Percentiles rank a stretch among this genome's conserved stretches.
Evolutionary conservation across 768 basidiomycete species (phyloP).

Genomic region (Gautieria morchelliformis): DNA sequence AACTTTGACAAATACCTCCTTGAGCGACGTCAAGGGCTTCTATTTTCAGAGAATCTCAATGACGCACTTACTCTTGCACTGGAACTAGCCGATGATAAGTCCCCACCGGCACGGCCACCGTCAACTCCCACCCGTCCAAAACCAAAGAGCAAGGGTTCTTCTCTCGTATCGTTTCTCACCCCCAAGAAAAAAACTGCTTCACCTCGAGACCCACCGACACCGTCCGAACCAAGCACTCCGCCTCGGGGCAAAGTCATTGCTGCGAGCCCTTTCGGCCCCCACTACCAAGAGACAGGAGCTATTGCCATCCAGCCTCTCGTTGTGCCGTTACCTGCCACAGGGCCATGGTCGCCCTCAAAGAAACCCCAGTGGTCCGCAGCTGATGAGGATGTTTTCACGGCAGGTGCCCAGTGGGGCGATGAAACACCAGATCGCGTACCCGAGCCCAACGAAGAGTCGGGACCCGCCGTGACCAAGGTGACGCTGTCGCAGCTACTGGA

Average conservation of each 20-base stretch:
- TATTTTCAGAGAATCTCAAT: conserved; percentile 86
- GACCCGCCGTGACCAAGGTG: conserved; percentile 33
- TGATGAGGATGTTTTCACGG: conserved; percentile 65
- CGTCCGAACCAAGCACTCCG: conserved; percentile 37
- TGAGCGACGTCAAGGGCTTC: conserved; percentile 79
- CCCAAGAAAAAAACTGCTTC: conserved; percentile 56
- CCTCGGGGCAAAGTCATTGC: conserved; percentile 36
- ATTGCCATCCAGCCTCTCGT: conserved; percentile 64
- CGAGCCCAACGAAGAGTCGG: conserved; percentile 17
- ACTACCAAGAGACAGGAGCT: conserved; percentile 71
- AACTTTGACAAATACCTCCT: conserved; percentile 77
- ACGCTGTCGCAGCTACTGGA: conserved; percentile 82
- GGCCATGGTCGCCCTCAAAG: conserved; percentile 56
- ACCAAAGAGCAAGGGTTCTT: conserved; percentile 40
- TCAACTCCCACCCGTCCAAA: conserved; percentile 24
- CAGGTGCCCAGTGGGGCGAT: conserved; percentile 37
- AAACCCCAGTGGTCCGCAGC: conserved; percentile 42
- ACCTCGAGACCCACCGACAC: conserved; percentile 18
- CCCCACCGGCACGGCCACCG: conserved; percentile 21
- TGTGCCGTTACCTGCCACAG: conserved; percentile 46
- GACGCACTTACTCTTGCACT: conserved; percentile 75
- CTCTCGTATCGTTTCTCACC: conserved; percentile 66
- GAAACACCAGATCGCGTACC: conserved; percentile 18
- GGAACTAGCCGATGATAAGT: conserved; percentile 41
- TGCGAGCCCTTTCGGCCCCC: conserved; percentile 73